These are phyloP conservation scores for Tarenaya hassleriana DNA, from an alignment of 345 rosid genomes.

Conservation along the genomic window DNA sequence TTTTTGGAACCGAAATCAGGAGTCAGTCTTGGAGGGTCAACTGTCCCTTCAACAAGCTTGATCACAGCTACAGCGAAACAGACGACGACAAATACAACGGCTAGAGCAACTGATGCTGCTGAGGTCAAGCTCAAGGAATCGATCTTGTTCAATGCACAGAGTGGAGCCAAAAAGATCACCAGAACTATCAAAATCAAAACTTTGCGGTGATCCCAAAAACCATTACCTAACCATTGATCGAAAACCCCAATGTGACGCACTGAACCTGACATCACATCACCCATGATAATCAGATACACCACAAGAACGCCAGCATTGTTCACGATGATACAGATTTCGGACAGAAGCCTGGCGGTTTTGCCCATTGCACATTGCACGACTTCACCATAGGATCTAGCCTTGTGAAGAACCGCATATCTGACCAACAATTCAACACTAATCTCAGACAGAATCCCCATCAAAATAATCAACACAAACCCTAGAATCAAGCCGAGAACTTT, in stretches of 20 bases:
- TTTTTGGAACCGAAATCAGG: slow-evolving; percentile 68
- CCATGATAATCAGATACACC: slow-evolving; percentile 86
- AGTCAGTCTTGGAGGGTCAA: slow-evolving; percentile 60
- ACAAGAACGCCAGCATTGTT: slow-evolving; percentile 93
- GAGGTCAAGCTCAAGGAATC: slow-evolving; percentile 86
- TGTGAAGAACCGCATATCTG: slow-evolving; percentile 59
- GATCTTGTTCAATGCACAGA: slow-evolving; percentile 69
- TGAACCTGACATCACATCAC: slow-evolving; percentile 93
- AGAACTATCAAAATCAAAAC: slow-evolving; percentile 57
- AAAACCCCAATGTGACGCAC: slow-evolving; percentile 75
- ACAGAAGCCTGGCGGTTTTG: slow-evolving; percentile 67
- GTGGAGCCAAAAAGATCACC: slow-evolving; percentile 77
- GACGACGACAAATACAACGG: slow-evolving; percentile 77
- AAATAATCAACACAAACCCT: slow-evolving; percentile 56
- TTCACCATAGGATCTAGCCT: slow-evolving; percentile 81
- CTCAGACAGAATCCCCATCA: slow-evolving; percentile 82
- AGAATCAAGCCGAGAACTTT: slow-evolving; percentile 77
- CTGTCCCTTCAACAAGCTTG: slow-evolving; percentile 79
- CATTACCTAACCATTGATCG: slow-evolving; percentile 90
- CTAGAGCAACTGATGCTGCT: slow-evolving; percentile 92
- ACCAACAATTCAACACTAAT: slow-evolving; percentile 75
- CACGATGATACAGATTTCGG: slow-evolving; percentile 83
- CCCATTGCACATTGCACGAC: slow-evolving; percentile 78
- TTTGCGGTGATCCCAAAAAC: slow-evolving; percentile 92
- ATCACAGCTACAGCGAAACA: slow-evolving; percentile 61